These are phyloP conservation scores for Aureoboletus auriporus DNA, from an alignment of 768 basidiomycete species.

Conservation along the genomic window DNA sequence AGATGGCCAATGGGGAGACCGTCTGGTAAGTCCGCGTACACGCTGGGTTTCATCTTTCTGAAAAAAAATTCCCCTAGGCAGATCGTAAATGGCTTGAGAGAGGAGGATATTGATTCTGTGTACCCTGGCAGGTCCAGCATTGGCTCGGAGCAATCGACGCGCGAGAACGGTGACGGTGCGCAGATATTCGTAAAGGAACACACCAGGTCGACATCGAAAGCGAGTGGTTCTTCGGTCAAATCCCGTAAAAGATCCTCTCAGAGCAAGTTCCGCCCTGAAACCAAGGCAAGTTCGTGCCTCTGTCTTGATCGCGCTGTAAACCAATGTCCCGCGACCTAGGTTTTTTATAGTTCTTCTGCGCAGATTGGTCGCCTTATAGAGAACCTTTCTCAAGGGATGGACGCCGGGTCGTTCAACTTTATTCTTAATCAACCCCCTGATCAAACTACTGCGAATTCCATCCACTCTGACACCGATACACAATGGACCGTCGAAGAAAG, in stretches of 20 bases:
- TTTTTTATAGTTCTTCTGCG: constrained; percentile 51
- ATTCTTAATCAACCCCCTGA: constrained; percentile 40
- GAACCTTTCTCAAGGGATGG: constrained; percentile 74
- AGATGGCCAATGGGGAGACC: constrained; percentile 83
- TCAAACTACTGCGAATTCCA: constrained; percentile 60
- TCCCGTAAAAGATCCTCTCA: constrained; percentile 56
- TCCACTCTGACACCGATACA: constrained; percentile 56
- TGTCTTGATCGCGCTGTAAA: constrained; percentile 2
- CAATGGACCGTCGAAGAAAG: constrained; percentile 75
- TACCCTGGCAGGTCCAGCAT: constrained; percentile 69
- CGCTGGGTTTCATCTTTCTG: neutral
- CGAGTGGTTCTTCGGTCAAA: constrained; percentile 54
- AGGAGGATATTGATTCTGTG: constrained; percentile 66
- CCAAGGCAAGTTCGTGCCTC: constrained; percentile 55
- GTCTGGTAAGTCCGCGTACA: constrained; percentile 58
- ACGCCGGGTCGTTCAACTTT: constrained; percentile 83
- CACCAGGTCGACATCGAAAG: constrained; percentile 58
- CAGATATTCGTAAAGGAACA: constrained; percentile 81
- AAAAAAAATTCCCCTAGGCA: too few species aligned
- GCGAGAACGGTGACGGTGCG: constrained; percentile 46
- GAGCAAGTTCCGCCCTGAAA: constrained; percentile 68
- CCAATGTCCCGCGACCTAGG: constrained; percentile 14
- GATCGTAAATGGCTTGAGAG: constrained; percentile 80
- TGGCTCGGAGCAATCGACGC: constrained; percentile 64
- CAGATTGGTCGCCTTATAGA: constrained; percentile 85